Percentiles rank a stretch among this genome's conserved stretches.
Evolutionary conservation across 2,329 filamentous ascomycete species (phyloP).

Genomic region (Exophiala spinifera): DNA sequence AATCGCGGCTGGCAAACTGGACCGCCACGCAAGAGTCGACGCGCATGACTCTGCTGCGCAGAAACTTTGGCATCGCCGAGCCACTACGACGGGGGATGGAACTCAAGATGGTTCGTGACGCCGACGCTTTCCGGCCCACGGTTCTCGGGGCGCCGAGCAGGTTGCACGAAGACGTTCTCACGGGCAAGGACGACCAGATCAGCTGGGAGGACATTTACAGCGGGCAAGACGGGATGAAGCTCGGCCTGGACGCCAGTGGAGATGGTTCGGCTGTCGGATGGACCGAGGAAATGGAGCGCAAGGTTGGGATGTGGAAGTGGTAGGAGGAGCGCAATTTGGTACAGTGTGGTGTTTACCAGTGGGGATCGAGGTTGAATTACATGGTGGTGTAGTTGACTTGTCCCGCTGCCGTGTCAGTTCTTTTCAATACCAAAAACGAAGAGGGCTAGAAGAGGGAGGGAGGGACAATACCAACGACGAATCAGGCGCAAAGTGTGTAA

Average conservation of each 20-base stretch:
- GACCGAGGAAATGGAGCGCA: constrained; percentile 30
- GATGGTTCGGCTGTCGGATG: constrained; percentile 26
- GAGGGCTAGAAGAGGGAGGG: no score
- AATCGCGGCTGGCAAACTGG: constrained; percentile 85
- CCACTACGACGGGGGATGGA: constrained; percentile 93
- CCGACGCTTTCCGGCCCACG: constrained; percentile 71
- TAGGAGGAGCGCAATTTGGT: background rate
- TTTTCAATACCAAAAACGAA: no score
- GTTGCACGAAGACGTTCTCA: constrained; percentile 86
- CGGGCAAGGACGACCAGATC: constrained; percentile 71
- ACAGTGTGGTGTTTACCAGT: no score
- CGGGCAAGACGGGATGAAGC: constrained; percentile 28
- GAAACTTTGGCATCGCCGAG: constrained; percentile 88
- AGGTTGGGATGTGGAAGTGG: constrained; percentile 30
- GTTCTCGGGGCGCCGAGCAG: constrained; percentile 54
- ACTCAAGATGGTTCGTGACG: constrained; percentile 76
- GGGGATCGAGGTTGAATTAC: no score
- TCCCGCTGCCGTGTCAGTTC: no score
- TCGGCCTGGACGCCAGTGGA: constrained; percentile 17
- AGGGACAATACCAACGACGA: no score
- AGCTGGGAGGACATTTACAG: constrained; percentile 81
- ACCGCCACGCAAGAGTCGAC: constrained; percentile 80
- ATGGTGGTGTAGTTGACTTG: no score
- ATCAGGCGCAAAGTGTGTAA: no score
- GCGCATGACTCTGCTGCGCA: constrained; percentile 84